Percentiles rank a stretch among this genome's conserved stretches.
These are phyloP conservation scores for Lodderomyces pseudojiufengensis DNA, from an alignment of 1,139 yeast genomes.

Conservation along the genomic window DNA sequence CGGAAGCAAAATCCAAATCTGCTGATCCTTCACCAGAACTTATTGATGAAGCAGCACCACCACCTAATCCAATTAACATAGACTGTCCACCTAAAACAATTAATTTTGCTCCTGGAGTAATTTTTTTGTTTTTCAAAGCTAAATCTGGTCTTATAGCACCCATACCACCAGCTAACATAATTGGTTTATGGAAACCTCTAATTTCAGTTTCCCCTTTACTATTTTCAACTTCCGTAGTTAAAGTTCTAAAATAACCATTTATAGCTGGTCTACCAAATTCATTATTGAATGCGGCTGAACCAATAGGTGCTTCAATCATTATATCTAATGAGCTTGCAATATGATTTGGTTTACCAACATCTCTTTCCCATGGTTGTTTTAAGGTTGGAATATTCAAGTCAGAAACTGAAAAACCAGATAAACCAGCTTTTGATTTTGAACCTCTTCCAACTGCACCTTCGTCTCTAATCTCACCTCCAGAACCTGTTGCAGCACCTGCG, in stretches of 20 bases:
- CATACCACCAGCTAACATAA: constrained; percentile 99
- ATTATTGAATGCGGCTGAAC: constrained; percentile 97
- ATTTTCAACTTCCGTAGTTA: constrained; percentile 74
- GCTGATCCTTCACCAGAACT: constrained; percentile 97
- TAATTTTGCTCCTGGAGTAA: constrained; percentile 89
- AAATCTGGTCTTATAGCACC: constrained; percentile 94
- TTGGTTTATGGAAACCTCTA: constrained; percentile 98
- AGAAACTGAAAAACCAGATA: constrained; percentile 88
- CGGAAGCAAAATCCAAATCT: constrained; percentile 95
- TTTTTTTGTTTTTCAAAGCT: constrained; percentile 81
- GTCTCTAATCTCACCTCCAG: constrained; percentile 99
- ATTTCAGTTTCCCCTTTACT: constrained; percentile 63
- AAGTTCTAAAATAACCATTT: constrained; percentile 93
- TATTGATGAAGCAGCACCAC: constrained; percentile 98
- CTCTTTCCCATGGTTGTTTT: constrained; percentile 91
- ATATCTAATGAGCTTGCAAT: constrained; percentile 92
- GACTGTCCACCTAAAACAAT: constrained; percentile 97
- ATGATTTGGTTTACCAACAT: constrained; percentile 85
- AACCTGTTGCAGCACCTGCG: constrained; percentile 99
- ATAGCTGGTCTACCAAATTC: constrained; percentile 99
- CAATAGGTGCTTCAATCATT: constrained; percentile 96
- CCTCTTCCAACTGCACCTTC: constrained; percentile 99
- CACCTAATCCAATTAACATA: constrained; percentile 99
- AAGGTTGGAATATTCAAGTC: constrained; percentile 84
- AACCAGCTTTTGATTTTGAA: constrained; percentile 93